Base-by-base conservation (phyloP, 2,329 filamentous ascomycete species). In the Aureobasidium musti region DNA sequence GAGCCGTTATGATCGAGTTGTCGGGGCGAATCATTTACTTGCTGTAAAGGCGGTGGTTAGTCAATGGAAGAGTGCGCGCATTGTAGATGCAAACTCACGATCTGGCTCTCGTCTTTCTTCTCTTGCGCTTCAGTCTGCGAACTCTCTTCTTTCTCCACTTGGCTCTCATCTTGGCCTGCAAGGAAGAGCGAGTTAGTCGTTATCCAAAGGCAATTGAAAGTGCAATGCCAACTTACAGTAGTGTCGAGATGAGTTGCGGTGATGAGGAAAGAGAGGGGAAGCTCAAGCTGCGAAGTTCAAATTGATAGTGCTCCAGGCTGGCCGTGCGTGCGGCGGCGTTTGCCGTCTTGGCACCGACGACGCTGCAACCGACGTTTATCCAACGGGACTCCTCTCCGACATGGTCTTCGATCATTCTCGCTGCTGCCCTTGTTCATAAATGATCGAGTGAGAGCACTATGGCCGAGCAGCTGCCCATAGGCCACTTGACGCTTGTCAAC, bases 111-210 rank as follows among this genome's bases (percentile, higher is more conserved):
- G 95, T 97, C 94, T 99, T 99, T 92, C 95, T 96, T 86, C 95
- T 92, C 93, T 99, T 99, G 82, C 93, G 90, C 91, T 98, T 98
- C 83, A 99, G 92, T 84, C 95, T 90, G 79, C 95, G 88, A 85
- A 97, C 93, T 82, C 95, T 89, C 94, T 99, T 99, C 91, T 99
- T 99, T 88, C 94, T 95, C 95, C 95, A 98, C 88, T 98, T 98
- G 81, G 92, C 93, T 95, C 94, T 89, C 87, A 89, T 89, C 81
- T 81, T 83, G 75, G 80, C 77, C 75, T 74, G 67, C 26, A 37
- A 53, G 35, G 37, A 26, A 13, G 14, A n/a, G 17, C 3, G 6
- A 28, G 37, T 68, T 47, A 69, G 64, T 35, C 1, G 11, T 33
- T 21, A 19, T 30, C 28, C 5, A 52, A 57, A 19, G 23, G 2